Conservation (phyloP, 148 eudicot genomes). For the Arbutus unedo region DNA sequence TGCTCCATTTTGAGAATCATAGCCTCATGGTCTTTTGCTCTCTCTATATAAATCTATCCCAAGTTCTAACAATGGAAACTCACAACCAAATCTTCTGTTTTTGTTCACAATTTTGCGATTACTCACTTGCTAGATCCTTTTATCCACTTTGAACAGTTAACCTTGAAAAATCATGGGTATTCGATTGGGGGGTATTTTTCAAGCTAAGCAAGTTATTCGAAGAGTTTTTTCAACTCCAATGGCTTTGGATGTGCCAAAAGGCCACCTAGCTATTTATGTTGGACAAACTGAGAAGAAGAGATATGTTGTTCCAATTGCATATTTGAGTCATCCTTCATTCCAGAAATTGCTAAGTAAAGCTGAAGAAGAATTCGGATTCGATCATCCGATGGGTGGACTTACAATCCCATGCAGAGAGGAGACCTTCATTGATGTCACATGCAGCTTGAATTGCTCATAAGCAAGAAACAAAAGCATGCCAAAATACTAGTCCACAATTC, state of each 20-base stretch:
- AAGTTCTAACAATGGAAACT: not conserved
- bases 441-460: not conserved
- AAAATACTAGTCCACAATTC: not conserved
- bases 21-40: not conserved
- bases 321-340: slow-evolving; percentile 23
- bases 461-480: not conserved
- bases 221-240: not conserved
- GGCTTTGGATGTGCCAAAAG: slow-evolving; percentile 40
- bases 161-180: slow-evolving; percentile 10
- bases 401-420: slow-evolving; percentile 24
- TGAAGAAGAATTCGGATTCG: slow-evolving; percentile 48
- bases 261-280: slow-evolving; percentile 50
- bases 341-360: slow-evolving; percentile 25
- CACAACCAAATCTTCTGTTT: not conserved
- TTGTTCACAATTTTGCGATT: not conserved
- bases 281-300: slow-evolving; percentile 31
- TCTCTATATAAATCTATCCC: not conserved
- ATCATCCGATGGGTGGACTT: slow-evolving; percentile 52
- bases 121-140: not conserved
- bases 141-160: not conserved
- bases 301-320: too few species aligned
- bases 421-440: not conserved
- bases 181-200: slow-evolving; percentile 14
- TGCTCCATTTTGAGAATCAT: not conserved
- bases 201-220: not conserved